Base-by-base conservation (phyloP, 495 filamentous ascomycete species). In the Neurospora hispaniola region DNA sequence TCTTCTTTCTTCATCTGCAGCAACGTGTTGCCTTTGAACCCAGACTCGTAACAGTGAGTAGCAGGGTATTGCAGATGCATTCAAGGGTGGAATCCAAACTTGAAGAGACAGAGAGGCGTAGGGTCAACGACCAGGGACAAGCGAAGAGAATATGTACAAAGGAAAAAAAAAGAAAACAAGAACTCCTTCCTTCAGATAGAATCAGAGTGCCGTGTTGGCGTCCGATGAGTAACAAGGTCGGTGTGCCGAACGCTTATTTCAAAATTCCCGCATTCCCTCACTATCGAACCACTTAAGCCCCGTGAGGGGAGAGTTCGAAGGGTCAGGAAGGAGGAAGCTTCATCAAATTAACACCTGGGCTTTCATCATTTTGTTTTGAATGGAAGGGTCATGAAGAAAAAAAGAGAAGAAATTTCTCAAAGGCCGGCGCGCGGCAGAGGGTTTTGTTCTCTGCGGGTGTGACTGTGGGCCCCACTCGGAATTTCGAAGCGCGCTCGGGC, bases 221-320 rank as follows among this genome's bases (percentile, higher is more conserved):
- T 97, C 91, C 94, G 94, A 92, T 85, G 78, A 85, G 86, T 92
- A 96, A 97, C 93, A 97, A 97, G 94, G 89, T 90, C 85, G 79
- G 87, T 97, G 96, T 98, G 96, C 93, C 94, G 94, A 94, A 97
- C 96, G 93, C 96, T 89, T 87, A 91, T 93, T 88, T 99, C 96
- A 99, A 86, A 84, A 89, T 92, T 87, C 88, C 90, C 81, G 74
- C 85, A 85, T 80, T 82, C 78, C 84, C 84, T 88, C 82, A 80
- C 89, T 86, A 80, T 81, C 87, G 88, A 89, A 92, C 94, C 96
- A 88, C 96, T 97, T 89, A 80, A 92, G 93, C 94, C 93, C 89
- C 84, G 82, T 82, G 80, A 88, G 88, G 88, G 90, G 90, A 92
- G 93, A 96, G 90, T 91, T 87, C 80, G 86, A 84, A 84, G 86